Percentiles rank a stretch among this genome's conserved stretches.
Evolutionary conservation across 1,139 yeast genomes (phyloP).

Genomic region (Yamadazyma sp.): DNA sequence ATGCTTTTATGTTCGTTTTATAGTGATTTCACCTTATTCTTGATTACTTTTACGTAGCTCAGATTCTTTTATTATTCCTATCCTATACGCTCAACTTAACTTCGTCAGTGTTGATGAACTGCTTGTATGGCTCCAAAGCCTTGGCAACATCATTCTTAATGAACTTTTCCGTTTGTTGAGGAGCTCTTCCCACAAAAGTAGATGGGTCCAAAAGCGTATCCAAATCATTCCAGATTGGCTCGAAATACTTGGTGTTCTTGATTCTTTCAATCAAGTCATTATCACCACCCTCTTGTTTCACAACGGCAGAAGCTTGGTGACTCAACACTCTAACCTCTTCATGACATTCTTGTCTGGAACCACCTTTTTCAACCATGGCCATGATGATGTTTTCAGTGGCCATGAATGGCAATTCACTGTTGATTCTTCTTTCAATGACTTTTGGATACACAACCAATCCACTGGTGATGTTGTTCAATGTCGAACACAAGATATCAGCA

Average conservation of each 20-base stretch:
- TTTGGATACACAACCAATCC: constrained; percentile 98
- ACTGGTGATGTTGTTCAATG: constrained; percentile 86
- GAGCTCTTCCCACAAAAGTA: constrained; percentile 98
- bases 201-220: constrained; percentile 82
- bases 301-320: constrained; percentile 96
- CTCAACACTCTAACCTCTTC: constrained; percentile 96
- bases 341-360: constrained; percentile 97
- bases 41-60: not conserved
- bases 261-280: constrained; percentile 93
- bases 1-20: no score
- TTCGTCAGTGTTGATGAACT: constrained; percentile 58
- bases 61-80: not conserved
- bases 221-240: constrained; percentile 85
- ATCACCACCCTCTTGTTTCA: constrained; percentile 98
- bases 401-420: constrained; percentile 96
- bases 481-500: constrained; percentile 88
- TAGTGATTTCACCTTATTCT: no score
- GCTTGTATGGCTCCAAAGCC: constrained; percentile 72
- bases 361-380: constrained; percentile 99
- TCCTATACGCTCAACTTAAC: constrained; percentile 49
- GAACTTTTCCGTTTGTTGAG: constrained; percentile 95
- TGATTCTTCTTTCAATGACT: constrained; percentile 95
- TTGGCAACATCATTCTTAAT: constrained; percentile 78
- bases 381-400: constrained; percentile 98
- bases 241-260: constrained; percentile 74